A percentile compares a stretch with the other conserved stretches of the same genome.
Conservation (phyloP, 306 rosid species). For the Casuarina cunninghamiana region DNA sequence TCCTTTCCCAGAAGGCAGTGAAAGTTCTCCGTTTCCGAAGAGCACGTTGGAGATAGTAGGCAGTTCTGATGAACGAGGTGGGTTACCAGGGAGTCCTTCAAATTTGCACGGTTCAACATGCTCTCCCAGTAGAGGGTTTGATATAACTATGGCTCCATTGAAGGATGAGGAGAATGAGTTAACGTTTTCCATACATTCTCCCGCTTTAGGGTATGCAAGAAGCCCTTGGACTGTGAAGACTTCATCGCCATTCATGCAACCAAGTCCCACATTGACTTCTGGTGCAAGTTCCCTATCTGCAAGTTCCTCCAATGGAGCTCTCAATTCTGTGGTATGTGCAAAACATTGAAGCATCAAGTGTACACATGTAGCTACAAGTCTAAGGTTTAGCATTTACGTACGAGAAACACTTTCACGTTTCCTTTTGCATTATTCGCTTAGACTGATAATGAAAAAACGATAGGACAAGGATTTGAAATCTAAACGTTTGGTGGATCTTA, state of each 20-base stretch:
- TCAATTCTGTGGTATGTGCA: background rate
- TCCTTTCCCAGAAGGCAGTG: background rate
- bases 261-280: background rate
- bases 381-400: no score
- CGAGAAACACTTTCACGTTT: no score
- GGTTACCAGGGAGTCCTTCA: background rate
- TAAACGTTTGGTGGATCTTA: no score
- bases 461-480: no score
- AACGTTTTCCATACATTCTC: background rate
- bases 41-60: conserved; percentile 20
- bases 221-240: background rate
- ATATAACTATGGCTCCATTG: background rate
- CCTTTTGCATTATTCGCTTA: no score
- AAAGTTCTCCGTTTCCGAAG: conserved; percentile 22
- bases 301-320: background rate
- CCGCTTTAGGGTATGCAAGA: no score
- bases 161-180: background rate
- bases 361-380: no score
- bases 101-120: background rate
- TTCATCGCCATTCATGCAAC: background rate
- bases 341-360: background rate
- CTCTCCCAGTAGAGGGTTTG: background rate
- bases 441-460: no score
- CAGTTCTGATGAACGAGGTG: conserved; percentile 27
- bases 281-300: background rate